Evolutionary conservation across 345 rosid species (phyloP), one percentile per base, ranked within the genome.

Genomic region (Ceriops decandra): DNA sequence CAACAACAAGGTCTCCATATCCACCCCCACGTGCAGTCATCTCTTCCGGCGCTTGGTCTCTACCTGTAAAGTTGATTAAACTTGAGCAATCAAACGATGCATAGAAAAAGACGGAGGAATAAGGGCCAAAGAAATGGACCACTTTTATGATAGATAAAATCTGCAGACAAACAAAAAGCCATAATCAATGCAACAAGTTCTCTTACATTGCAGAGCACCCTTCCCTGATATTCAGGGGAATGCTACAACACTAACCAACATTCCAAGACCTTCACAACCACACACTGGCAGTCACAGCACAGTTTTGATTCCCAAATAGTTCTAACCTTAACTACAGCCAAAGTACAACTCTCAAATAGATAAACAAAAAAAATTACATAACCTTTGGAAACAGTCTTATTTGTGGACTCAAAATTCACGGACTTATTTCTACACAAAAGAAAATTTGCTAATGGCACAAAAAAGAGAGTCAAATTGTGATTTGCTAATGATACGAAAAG

Each of bases 21-120:
- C 7, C 19, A 19, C 68, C 78, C 61, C 53, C 24, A 22, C 33
- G 38, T 21, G 52, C 61, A 38, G 60, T 79, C 75, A 88, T 75
- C 88, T 79, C 82, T 86, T 88, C 69, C 82, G 82, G 1, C 93
- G 85, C 83, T 86, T 88, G 62, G 85, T 28, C 17, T 88, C 90
- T 74, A 85, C 83, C 90, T 88, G 88, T 28, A 68, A 74, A 68
- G 52, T 61, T 72, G 33, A 67, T 20, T n/a, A 32, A 53, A 16
- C 28, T 67, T 21, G 47, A 67, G 10, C 24, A 36, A 32, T 61
- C 20, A n/a, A 46, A 33, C 35, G 33, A 28, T 1, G 36, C 31
- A 63, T 51, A 13, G 24, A n/a, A 51, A 42, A 20, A 35, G 16
- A 17, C 27, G 8, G 51, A 49, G 31, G 1, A 7, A 16, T 8